Evolutionary conservation across 352 stramenopile genomes (phyloP).

Genomic region (Phytophthora parvispora): DNA sequence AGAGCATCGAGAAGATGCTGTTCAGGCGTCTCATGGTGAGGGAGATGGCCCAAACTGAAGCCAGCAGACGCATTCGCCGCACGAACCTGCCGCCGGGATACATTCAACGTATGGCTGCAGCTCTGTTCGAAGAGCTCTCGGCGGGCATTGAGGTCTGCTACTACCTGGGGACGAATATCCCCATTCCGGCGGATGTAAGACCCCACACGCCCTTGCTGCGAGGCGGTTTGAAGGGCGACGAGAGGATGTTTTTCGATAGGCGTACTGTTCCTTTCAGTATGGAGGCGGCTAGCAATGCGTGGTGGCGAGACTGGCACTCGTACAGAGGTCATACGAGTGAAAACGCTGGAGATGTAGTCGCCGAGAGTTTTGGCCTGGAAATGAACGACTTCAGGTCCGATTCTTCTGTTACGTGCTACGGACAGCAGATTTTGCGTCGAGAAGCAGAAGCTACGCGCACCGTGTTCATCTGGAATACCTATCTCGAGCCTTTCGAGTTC

Average conservation of each 20-base stretch:
- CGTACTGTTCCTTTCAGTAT: conserved; percentile 36
- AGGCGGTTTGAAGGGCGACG: conserved; percentile 27
- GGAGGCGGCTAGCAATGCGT: conserved; percentile 8
- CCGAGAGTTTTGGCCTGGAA: conserved; percentile 59
- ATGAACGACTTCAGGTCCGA: conserved; percentile 28
- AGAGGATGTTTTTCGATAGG: conserved; percentile 34
- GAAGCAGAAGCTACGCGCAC: conserved; percentile 43
- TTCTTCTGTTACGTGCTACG: conserved; percentile 44
- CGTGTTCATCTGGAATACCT: conserved; percentile 60
- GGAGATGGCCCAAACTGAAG: neutral
- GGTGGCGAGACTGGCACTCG: conserved; percentile 31
- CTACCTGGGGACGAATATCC: conserved; percentile 19
- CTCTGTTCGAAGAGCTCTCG: conserved; percentile 31
- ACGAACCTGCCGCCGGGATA: neutral
- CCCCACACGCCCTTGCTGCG: conserved; percentile 24
- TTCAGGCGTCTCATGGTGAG: neutral
- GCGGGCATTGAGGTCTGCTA: conserved; percentile 33
- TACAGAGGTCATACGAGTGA: conserved; percentile 13
- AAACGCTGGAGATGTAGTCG: conserved; percentile 41
- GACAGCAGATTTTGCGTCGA: conserved; percentile 53
- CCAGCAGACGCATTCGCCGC: neutral
- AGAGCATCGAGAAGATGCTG: conserved; percentile 30
- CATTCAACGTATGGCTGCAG: neutral
- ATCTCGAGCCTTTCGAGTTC: conserved; percentile 61
- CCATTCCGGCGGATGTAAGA: conserved; percentile 2